Percentiles rank a stretch among this genome's conserved stretches.
These are phyloP conservation scores for Lachnellula cervina DNA, from an alignment of 2,329 filamentous ascomycete genomes.

Conservation along the genomic window DNA sequence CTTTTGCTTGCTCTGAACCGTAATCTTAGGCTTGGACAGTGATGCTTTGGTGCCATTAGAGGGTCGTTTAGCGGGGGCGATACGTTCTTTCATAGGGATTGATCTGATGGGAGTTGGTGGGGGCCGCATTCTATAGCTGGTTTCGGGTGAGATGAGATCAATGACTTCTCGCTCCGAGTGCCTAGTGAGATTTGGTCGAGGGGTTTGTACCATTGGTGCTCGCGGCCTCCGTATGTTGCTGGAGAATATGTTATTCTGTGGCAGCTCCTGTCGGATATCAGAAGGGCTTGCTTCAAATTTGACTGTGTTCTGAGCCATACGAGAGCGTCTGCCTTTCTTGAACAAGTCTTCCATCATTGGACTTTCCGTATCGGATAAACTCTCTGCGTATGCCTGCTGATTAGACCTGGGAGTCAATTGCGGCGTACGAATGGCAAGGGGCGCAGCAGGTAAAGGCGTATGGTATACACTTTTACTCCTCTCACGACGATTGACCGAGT, in stretches of 20 bases:
- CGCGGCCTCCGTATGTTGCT: constrained; percentile 40
- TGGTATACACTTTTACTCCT: background rate
- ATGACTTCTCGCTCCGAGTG: background rate
- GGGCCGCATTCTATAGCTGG: background rate
- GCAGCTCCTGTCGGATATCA: background rate
- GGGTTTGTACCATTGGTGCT: background rate
- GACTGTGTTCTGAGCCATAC: background rate
- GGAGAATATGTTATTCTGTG: constrained; percentile 22
- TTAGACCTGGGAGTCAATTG: background rate
- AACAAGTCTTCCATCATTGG: no score
- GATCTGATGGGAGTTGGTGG: constrained; percentile 15
- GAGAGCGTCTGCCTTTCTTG: background rate
- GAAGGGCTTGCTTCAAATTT: background rate
- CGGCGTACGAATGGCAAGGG: background rate
- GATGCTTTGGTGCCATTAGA: background rate
- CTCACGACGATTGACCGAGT: background rate
- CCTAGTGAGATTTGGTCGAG: background rate
- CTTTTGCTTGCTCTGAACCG: constrained; percentile 35
- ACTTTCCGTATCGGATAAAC: no score
- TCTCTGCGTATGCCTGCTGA: no score
- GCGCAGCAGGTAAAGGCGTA: background rate
- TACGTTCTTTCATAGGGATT: constrained; percentile 44
- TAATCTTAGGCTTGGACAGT: background rate
- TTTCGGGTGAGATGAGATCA: constrained; percentile 7
- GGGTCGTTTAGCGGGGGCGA: constrained; percentile 50